Evolutionary conservation across 148 eudicot genomes (phyloP), one percentile per base, ranked within the genome.

Genomic region (Rheum nobile): DNA sequence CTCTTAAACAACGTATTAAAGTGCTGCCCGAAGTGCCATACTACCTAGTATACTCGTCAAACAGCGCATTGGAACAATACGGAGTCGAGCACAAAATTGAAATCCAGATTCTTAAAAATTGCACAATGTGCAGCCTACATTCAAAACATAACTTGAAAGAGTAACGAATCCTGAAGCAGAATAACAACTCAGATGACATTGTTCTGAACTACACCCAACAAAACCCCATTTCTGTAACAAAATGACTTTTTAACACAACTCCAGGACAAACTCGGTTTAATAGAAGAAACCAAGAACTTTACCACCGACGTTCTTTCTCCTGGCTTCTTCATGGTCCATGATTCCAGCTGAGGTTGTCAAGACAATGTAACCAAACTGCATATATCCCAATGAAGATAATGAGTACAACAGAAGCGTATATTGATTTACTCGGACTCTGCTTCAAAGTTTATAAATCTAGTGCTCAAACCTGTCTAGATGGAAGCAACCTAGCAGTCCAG

Each of bases 401-500:
- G 16, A 24, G 32, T 57, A 26, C 67, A 57, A 28, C 12, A 24
- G 14, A 57, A 57, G 67, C 31, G n/a, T 28, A 57, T 1, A 26
- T 11, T 28, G 31, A 12, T 26, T 28, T 57, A 26, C 29, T 7
- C 31, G 5, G 16, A 19, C 54, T 4, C 0, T 16, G 9, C 24
- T 50, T 24, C 67, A 57, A 28, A n/a, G 8, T 26, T 9, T 26
- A 28, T 22, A 0, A 57, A 24, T 57, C 14, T 0, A 8, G 71
- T 16, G 4, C 79, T 21, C 48, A n/a, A n/a, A 87, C 97, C 93
- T 91, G 97, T 88, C 97, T 82, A 4, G 97, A 91, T 32, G 97
- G 96, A 59, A 91, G 87, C 71, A 91, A 76, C 78, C 96, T 87
- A 32, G 96, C 96, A 67, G 96, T 88, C 96, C 96, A 91, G 38